Base-by-base conservation (phyloP, 306 rosid genomes). In the Dalbergia oliveri region DNA sequence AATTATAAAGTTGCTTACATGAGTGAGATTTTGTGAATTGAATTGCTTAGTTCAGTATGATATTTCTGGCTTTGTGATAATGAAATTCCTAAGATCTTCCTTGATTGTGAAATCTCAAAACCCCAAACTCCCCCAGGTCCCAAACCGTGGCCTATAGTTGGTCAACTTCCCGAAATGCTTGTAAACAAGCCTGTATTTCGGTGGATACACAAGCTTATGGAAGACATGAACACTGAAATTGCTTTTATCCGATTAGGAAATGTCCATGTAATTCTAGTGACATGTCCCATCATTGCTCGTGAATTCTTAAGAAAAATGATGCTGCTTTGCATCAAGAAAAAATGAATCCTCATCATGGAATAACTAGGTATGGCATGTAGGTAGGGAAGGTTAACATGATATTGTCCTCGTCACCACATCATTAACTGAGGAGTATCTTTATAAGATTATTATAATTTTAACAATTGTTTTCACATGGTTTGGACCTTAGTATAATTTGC, bases 301-400 rank as follows among this genome's bases (percentile, higher is more conserved):
- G 57, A 50, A 15, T 13, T 50, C n/a, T 13, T 50, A 5, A 50
- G 18, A 50, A 50, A 50, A 16, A 50, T 13, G 57, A 50, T 50
- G n/a, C 57, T 13, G 7, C 3, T 50, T 50, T n/a, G 57, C 57
- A 12, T 50, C 57, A 1, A 50, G 18, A 12, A 21, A n/a, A 87
- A 74, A 85, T 83, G 18, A 89, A 88, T 70, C 89, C 89, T 69
- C 89, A 78, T 59, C 90, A 78, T 54, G 86, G 89, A 54, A 87
- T 90, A 53, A 80, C 92, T 49, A 87, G 89, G 81, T 94, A 89
- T 81, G 90, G 91, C 80, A 91, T 91, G 81, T 92, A 90, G 88
- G 81, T 76, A 71, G 78, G 74, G 11, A 72, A 16, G 59, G 18
- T 76, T 78, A 67, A 31, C 72, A 69, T 74, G 47, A 73, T 26